Base-by-base conservation (phyloP, 768 basidiomycete genomes). In the Leucocoprinus birnbaumii region DNA sequence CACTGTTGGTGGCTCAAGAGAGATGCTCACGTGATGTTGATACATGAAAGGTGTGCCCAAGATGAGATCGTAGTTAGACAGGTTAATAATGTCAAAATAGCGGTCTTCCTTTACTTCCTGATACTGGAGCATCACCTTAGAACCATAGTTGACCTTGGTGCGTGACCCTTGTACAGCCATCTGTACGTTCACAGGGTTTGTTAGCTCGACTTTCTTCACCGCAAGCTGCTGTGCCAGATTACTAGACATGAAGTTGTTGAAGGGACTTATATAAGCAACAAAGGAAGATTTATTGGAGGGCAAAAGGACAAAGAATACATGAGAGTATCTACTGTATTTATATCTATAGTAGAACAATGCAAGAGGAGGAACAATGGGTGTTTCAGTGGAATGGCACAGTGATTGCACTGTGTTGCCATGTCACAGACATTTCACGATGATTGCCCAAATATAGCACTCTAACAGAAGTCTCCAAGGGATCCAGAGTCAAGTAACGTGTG, bases 101-200 rank as follows among this genome's bases (percentile, higher is more conserved):
- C 65, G 58, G 0, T 53, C 26, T n/a, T 70, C 65, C 7, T 65
- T 58, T 0, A 79, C 70, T 0, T 44, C 25, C 55, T 77, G 70
- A 58, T 76, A 79, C 7, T 61, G 37, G 2, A 78, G 34, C 1
- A 60, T 8, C 0, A 61, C 71, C 2, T 27, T 52, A 0, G 66
- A 58, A 0, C 62, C 45, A 18, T 27, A 63, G 47, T 72, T 77
- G 0, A 80, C 62, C 46, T 71, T 70, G 0, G 73, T 66, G 0
- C 68, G 46, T 0, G 77, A 79, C 0, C 76, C 79, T 27, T 73
- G 69, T 0, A 74, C 71, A 0, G 76, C 77, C 0, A 81, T 59
- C 16, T 75, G 71, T 0, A 78, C 46, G 0, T 65, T 53, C 1
- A 79, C 21, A 1, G 71, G 76, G 24, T 65, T 65, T 0, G 48